Evolutionary conservation across 2,329 filamentous ascomycete genomes (phyloP), one percentile per base, ranked within the genome.

Genomic region (Epichloe gansuensis): DNA sequence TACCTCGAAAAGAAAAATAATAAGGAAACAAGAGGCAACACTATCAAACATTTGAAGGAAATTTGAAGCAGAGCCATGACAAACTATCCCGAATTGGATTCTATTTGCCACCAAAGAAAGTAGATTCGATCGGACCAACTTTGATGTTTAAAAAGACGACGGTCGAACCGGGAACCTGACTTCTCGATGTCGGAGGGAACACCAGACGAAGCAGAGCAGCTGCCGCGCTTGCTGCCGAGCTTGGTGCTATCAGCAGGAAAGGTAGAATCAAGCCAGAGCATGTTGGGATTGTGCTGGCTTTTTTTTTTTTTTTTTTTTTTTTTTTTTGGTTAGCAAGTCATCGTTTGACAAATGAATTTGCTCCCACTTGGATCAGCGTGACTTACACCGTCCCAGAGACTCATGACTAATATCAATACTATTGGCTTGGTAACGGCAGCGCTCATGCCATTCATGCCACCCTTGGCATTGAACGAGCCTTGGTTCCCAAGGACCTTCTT

Each of bases 121-220:
- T 82, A 46, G 74, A 76, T 61, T 72, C 72, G 62, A 82, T 75
- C 54, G 76, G 71, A 34, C 67, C 79, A 60, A 78, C 72, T 67
- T 73, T 75, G 71, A 81, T 80, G 71, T 81, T 80, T 58, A 76
- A 80, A 70, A 72, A 82, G 57, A 70, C 63, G 50, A 82, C 79
- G 59, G 70, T 70, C 50, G 78, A 67, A 65, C 72, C 69, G 43
- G 77, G 70, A 13, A 64, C 61, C 50, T 31, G 67, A 58, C 15
- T 63, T 43, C 67, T 81, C 75, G 45, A 83, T 65, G 3, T 74
- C 71, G 34, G 62, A 53, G 28, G 47, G 46, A 15, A 11, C 2
- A 3, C 35, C 38, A 7, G 38, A 49, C 3, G n/a, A 49, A 15
- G 9, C 80, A 80, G 46, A 5, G 7, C 46, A 47, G 46, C 46